These are phyloP conservation scores for Candida ulmi DNA, from an alignment of 805 yeast genomes.

Conservation along the genomic window DNA sequence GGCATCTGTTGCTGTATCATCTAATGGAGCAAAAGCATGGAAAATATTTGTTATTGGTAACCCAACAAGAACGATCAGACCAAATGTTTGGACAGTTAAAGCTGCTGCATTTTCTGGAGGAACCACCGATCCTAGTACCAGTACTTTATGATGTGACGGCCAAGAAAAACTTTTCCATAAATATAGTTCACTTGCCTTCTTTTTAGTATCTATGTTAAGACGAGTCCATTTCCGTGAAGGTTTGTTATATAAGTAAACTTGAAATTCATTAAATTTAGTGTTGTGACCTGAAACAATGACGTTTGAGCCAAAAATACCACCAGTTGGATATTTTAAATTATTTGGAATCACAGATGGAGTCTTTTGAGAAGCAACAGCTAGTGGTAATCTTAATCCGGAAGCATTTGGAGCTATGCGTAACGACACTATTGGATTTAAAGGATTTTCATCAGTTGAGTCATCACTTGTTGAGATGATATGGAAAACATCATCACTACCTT, in stretches of 20 bases:
- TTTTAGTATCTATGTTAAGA: constrained; percentile 46
- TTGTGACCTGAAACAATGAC: constrained; percentile 56
- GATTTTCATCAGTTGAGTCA: constrained; percentile 1
- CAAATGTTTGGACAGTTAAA: constrained; percentile 37
- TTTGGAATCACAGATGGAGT: constrained; percentile 34
- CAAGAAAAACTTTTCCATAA: constrained; percentile 68
- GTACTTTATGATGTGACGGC: constrained; percentile 72
- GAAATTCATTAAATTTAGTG: constrained; percentile 35
- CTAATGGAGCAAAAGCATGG: constrained; percentile 15
- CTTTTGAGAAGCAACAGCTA: constrained; percentile 15
- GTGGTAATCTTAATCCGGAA: constrained; percentile 25
- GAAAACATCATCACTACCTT: constrained; percentile 13
- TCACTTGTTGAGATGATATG: constrained; percentile 13
- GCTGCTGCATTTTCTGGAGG: constrained; percentile 18
- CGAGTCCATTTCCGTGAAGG: constrained; percentile 62
- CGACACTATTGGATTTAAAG: constrained; percentile 25
- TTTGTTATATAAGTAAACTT: constrained; percentile 46
- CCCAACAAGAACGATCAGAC: constrained; percentile 41
- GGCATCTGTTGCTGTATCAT: constrained; percentile 14
- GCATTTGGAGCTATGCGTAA: constrained; percentile 28
- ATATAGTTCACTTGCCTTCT: constrained; percentile 38
- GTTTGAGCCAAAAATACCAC: constrained; percentile 63
- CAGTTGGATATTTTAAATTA: constrained; percentile 48
- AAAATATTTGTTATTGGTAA: constrained; percentile 49
- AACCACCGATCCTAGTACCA: constrained; percentile 45